Conservation (phyloP, 2,329 filamentous ascomycete genomes). For the Didymella keratinophila region DNA sequence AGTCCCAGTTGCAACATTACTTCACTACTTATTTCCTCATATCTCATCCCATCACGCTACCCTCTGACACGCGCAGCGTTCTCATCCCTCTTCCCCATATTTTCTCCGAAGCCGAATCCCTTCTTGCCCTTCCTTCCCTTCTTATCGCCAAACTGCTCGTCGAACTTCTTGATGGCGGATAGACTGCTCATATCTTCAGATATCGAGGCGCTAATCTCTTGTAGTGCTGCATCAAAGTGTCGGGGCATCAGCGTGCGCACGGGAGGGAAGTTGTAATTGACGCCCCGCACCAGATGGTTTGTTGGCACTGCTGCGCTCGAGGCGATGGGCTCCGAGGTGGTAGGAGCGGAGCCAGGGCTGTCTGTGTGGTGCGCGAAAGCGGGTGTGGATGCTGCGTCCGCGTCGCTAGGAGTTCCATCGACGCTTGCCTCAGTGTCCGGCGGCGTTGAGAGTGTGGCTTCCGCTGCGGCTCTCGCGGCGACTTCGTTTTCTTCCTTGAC, state of each 20-base stretch:
- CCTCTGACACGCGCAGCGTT: too few species aligned
- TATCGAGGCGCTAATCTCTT: slow-evolving; percentile 90
- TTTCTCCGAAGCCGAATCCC: slow-evolving; percentile 60
- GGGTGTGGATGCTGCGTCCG: not conserved
- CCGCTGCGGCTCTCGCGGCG: slow-evolving; percentile 39
- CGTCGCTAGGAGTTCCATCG: not conserved
- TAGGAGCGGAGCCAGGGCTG: slow-evolving; percentile 3
- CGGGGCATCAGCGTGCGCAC: slow-evolving; percentile 68
- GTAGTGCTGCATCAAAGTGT: slow-evolving; percentile 86
- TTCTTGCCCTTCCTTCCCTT: slow-evolving; percentile 70
- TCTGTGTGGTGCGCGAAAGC: slow-evolving; percentile 9
- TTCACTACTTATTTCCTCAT: too few species aligned
- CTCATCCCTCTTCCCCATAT: slow-evolving; percentile 35
- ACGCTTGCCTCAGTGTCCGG: not conserved
- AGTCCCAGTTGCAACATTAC: too few species aligned
- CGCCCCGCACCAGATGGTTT: slow-evolving; percentile 43
- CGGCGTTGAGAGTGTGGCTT: slow-evolving; percentile 20
- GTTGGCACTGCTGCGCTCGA: slow-evolving; percentile 14
- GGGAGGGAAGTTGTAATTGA: slow-evolving; percentile 69
- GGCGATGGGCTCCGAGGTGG: not conserved
- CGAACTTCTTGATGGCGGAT: slow-evolving; percentile 89
- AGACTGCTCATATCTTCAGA: slow-evolving; percentile 92
- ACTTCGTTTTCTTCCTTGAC: slow-evolving; percentile 74
- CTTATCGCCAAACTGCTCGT: slow-evolving; percentile 90
- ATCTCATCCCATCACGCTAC: too few species aligned